Conservation (phyloP, 148 eudicot species). For the Chenopodium quinoa region DNA sequence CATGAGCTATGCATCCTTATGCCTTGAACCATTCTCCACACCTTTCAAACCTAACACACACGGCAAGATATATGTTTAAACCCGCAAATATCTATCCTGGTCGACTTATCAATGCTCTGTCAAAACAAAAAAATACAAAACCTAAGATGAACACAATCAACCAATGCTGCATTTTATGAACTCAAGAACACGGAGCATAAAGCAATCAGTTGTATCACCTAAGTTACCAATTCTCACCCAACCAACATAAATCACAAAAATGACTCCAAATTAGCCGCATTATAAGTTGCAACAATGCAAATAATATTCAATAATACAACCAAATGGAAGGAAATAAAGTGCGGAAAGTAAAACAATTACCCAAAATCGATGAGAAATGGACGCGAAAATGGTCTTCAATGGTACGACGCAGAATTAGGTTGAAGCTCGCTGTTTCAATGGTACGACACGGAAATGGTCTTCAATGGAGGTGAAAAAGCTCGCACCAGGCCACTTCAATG, state of each 20-base stretch:
- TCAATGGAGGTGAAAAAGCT: no score
- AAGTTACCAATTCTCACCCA: not conserved
- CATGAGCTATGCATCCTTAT: no score
- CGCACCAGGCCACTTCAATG: no score
- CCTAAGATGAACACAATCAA: not conserved
- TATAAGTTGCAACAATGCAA: not conserved
- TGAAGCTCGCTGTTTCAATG: no score
- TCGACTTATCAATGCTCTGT: not conserved
- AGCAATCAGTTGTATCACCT: not conserved
- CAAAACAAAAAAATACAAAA: not conserved
- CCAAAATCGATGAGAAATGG: constrained; percentile 86
- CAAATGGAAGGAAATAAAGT: not conserved
- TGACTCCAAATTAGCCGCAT: not conserved
- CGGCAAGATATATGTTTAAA: no score
- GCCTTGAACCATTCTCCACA: no score
- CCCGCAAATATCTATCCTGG: no score
- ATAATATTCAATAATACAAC: no score
- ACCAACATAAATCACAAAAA: not conserved
- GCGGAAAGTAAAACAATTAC: constrained; percentile 28
- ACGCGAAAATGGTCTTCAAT: not conserved
- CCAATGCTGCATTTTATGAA: not conserved
- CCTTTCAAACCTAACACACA: no score
- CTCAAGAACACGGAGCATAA: not conserved
- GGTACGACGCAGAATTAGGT: no score
- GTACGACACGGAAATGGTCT: no score